phyloP scores from a whole-genome alignment of 495 filamentous ascomycete genomes.

The Lindgomyces ingoldianus region DNA sequence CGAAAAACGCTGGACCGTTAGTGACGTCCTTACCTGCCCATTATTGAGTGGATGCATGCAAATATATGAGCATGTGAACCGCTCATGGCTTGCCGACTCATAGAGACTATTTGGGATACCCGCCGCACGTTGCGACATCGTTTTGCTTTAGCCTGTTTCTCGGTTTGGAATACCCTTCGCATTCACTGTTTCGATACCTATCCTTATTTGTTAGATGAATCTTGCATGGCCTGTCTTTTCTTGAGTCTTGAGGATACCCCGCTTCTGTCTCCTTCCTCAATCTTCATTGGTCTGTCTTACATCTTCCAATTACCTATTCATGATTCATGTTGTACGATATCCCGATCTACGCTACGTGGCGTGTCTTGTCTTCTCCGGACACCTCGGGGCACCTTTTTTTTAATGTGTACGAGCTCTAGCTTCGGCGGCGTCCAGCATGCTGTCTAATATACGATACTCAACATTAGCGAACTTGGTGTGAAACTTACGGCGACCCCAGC shows the following conservation, averaged over 20 bases:
- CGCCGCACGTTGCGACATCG: background rate
- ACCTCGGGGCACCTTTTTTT: background rate
- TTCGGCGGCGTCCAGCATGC: too few relatives aligned
- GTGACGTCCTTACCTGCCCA: constrained; percentile 51
- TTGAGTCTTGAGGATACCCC: constrained; percentile 32
- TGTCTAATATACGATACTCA: too few relatives aligned
- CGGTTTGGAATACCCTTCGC: constrained; percentile 19
- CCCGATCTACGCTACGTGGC: background rate
- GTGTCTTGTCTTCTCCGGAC: background rate
- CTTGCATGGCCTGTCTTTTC: background rate
- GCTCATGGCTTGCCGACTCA: constrained; percentile 26
- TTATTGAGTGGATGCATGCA: constrained; percentile 55
- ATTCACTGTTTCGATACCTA: constrained; percentile 15
- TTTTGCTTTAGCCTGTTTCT: constrained; percentile 16
- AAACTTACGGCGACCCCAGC: too few relatives aligned
- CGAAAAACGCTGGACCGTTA: constrained; percentile 42
- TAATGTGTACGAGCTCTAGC: too few relatives aligned
- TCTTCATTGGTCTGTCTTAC: background rate
- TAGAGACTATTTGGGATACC: constrained; percentile 3
- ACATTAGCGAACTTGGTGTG: too few relatives aligned
- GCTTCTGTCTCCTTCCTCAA: constrained; percentile 8
- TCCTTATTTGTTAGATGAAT: background rate
- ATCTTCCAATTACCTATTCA: background rate
- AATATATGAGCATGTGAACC: constrained; percentile 29
- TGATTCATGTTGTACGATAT: constrained; percentile 6